A percentile compares a stretch with the other conserved stretches of the same genome.
These are phyloP conservation scores for Teunomyces pallodes DNA, from an alignment of 805 yeast genomes.

Conservation along the genomic window DNA sequence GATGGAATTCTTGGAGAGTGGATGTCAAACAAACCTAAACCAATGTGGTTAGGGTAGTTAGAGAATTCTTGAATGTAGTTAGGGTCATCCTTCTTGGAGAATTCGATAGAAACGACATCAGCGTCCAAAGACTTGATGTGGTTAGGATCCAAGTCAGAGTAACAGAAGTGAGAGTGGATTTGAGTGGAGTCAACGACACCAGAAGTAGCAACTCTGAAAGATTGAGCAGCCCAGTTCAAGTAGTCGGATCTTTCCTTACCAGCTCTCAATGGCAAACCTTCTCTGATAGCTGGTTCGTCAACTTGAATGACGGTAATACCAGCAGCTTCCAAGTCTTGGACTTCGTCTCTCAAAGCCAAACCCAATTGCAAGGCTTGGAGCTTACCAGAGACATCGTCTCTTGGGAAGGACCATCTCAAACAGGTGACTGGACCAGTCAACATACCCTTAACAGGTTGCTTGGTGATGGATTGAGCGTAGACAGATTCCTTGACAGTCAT, in stretches of 20 bases:
- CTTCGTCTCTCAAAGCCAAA: constrained; percentile 98
- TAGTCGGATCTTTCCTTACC: constrained; percentile 96
- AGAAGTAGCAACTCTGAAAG: constrained; percentile 98
- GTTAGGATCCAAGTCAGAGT: constrained; percentile 99
- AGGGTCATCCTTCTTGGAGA: constrained; percentile 99
- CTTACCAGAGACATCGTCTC: constrained; percentile 93
- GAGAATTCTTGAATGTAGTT: constrained; percentile 97
- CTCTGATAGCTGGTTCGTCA: constrained; percentile 99
- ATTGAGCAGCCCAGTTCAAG: constrained; percentile 98
- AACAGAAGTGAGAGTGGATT: constrained; percentile 99
- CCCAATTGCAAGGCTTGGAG: constrained; percentile 96
- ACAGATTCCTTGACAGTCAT: constrained; percentile 99
- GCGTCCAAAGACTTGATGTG: constrained; percentile 99
- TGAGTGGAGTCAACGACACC: constrained; percentile 95
- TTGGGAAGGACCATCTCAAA: constrained; percentile 99
- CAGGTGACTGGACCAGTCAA: constrained; percentile 99
- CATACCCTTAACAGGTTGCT: constrained; percentile 99
- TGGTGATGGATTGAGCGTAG: constrained; percentile 95
- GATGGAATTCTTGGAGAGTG: constrained; percentile 99
- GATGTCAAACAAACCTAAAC: constrained; percentile 97
- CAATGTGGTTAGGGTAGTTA: constrained; percentile 98
- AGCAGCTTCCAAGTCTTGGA: constrained; percentile 95
- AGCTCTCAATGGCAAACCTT: constrained; percentile 98
- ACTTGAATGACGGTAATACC: constrained; percentile 98
- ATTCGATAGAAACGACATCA: constrained; percentile 98